A percentile compares a stretch with the other conserved stretches of the same genome.
phyloP scores from a whole-genome alignment of 1,284 basidiomycete genomes.

The Phellopilus nigrolimitatus region DNA sequence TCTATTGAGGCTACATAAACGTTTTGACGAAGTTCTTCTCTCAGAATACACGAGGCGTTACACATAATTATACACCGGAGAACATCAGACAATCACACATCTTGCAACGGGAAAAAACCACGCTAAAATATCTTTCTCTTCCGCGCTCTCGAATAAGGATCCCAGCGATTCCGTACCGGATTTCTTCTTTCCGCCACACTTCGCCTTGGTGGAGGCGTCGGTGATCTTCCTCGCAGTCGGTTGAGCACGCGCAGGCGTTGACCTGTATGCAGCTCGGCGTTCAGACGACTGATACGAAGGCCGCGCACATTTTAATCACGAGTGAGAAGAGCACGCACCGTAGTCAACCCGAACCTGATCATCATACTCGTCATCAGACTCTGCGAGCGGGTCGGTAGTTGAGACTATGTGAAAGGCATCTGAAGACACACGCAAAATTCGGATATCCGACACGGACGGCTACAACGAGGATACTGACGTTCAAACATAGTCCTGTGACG shows the following conservation, averaged over 20 bases:
- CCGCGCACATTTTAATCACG: neutral
- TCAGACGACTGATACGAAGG: neutral
- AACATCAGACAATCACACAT: too few species aligned
- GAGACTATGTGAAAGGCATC: constrained; percentile 20
- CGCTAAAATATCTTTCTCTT: neutral
- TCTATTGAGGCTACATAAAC: neutral
- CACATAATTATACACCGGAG: neutral
- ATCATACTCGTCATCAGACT: constrained; percentile 20
- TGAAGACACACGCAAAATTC: neutral
- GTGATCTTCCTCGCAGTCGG: constrained; percentile 16
- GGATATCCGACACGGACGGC: neutral
- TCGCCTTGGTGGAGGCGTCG: constrained; percentile 12
- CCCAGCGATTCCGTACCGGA: neutral
- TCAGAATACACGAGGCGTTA: neutral
- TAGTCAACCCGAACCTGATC: constrained; percentile 19
- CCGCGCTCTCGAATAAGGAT: neutral
- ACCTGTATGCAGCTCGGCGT: constrained; percentile 10
- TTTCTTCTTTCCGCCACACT: neutral
- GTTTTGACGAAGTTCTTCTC: neutral
- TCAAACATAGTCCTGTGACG: constrained; percentile 18
- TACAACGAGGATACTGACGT: constrained; percentile 15
- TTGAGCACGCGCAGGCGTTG: constrained; percentile 19
- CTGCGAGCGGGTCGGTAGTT: constrained; percentile 17
- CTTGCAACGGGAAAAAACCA: neutral
- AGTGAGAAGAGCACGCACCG: constrained; percentile 9